phyloP scores from a whole-genome alignment of 371 early-diverging fungal genomes.

The Coemansia sp. region DNA sequence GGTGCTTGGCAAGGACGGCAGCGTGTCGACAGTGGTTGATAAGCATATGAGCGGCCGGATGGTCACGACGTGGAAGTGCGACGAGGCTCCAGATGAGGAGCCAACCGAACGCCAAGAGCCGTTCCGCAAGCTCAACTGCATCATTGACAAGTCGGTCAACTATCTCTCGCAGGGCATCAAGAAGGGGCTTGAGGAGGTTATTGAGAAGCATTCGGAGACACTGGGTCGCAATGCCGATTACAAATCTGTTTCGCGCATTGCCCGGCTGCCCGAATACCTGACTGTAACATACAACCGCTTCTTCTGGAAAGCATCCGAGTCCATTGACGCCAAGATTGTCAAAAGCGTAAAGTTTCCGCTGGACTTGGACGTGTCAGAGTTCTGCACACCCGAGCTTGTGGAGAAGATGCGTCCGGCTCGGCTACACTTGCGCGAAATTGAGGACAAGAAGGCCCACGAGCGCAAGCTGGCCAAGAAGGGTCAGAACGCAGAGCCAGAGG shows the following conservation, averaged over 20 bases:
- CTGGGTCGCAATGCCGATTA: slow-evolving; percentile 78
- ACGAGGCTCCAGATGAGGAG: slow-evolving; percentile 79
- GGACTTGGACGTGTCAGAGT: slow-evolving; percentile 81
- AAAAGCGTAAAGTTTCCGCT: slow-evolving; percentile 91
- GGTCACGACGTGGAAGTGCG: slow-evolving; percentile 63
- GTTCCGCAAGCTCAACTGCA: slow-evolving; percentile 81
- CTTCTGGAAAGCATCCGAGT: slow-evolving; percentile 89
- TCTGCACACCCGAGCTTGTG: slow-evolving; percentile 83
- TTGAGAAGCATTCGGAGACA: slow-evolving; percentile 87
- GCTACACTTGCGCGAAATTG: slow-evolving; percentile 66
- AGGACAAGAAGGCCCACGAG: slow-evolving; percentile 69
- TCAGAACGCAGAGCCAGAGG: slow-evolving; percentile 24
- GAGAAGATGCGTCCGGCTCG: slow-evolving; percentile 75
- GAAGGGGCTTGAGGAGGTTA: slow-evolving; percentile 64
- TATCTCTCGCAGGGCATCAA: slow-evolving; percentile 54
- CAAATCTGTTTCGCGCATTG: slow-evolving; percentile 71
- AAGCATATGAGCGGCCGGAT: slow-evolving; percentile 84
- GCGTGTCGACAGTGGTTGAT: slow-evolving; percentile 58
- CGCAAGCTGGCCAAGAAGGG: slow-evolving; percentile 52
- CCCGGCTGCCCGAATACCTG: slow-evolving; percentile 84
- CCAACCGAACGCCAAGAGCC: slow-evolving; percentile 60
- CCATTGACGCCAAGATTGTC: slow-evolving; percentile 89
- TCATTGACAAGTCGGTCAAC: slow-evolving; percentile 62
- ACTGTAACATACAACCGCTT: slow-evolving; percentile 91
- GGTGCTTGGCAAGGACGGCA: slow-evolving; percentile 3